Evolutionary conservation across 2,329 filamentous ascomycete species (phyloP), one percentile per base, ranked within the genome.

Genomic region (Aspergillus clavatus): DNA sequence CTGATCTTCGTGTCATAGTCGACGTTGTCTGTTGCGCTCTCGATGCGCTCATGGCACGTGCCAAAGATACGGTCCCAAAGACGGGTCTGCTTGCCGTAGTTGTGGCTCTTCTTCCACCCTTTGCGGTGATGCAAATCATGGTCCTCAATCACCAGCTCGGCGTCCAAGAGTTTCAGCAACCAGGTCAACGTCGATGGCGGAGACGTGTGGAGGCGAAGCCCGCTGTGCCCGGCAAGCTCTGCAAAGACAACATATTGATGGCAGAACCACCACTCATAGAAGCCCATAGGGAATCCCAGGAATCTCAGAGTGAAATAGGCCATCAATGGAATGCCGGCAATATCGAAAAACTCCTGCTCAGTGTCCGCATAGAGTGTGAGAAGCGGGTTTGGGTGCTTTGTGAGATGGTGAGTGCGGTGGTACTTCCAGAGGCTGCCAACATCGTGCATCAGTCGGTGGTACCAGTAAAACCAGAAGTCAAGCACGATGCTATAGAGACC

Each of bases 261-360:
- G 31, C 31, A 35, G 11, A 35, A 35, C 31, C 31, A 35, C 31
- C 31, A 35, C 31, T 35, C 31, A 21, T 35, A 35, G 31, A 35
- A 35, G 8, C 31, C 31, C 31, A 35, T 35, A 18, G 31, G 31
- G 16, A 35, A 12, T 10, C 31, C 31, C 16, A 35, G 18, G 10
- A 35, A 16, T 18, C 19, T 35, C 7, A 35, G 31, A 16, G 14
- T 35, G 16, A 35, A 35, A 35, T 19, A 35, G 14, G 31, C 3
- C 31, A 35, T 35, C 4, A 35, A 2, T 18, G 31, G 31, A 18
- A 35, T 35, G 16, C 31, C 31, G 14, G 31, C 31, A 11, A 35
- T 35, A 16, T 35, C 31, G 18, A 35, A 35, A 2, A 35, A 35
- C 31, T 35, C 31, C 31, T 35, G 31, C 31, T 35, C 31, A 21